Conservation (phyloP, 768 basidiomycete species). For the Kwoniella mangroviensis region DNA sequence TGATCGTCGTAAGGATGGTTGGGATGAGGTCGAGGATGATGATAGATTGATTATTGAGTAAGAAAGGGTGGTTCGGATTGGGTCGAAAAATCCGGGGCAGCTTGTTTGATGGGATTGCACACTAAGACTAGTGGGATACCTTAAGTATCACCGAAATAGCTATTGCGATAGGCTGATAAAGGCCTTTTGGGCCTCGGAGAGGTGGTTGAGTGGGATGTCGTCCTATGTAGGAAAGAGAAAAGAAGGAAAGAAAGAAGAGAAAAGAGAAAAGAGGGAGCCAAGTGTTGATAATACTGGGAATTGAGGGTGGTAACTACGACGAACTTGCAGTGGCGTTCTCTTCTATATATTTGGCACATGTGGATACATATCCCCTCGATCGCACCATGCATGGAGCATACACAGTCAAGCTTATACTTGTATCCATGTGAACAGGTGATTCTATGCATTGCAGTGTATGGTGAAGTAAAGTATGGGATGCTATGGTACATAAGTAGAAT, state of each 20-base stretch:
- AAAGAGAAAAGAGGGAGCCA: background rate
- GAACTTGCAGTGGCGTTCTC: no score
- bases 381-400: no score
- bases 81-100: background rate
- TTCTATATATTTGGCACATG: no score
- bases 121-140: background rate
- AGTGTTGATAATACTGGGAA: no score
- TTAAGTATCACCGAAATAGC: background rate
- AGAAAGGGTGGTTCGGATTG: background rate
- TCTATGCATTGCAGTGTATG: no score
- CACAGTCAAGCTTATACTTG: no score
- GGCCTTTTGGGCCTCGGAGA: conserved; percentile 23
- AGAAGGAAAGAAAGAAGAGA: conserved; percentile 3
- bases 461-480: no score
- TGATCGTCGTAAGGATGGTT: background rate
- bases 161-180: background rate
- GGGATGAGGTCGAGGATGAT: background rate
- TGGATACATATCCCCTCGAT: no score
- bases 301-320: background rate
- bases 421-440: no score
- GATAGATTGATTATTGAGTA: no score
- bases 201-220: conserved; percentile 7
- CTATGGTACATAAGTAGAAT: no score
- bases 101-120: background rate
- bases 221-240: background rate